Evolutionary conservation across 75 land plant genomes (phyloP), one percentile per base, ranked within the genome.

Genomic region (Sequoia sempervirens): DNA sequence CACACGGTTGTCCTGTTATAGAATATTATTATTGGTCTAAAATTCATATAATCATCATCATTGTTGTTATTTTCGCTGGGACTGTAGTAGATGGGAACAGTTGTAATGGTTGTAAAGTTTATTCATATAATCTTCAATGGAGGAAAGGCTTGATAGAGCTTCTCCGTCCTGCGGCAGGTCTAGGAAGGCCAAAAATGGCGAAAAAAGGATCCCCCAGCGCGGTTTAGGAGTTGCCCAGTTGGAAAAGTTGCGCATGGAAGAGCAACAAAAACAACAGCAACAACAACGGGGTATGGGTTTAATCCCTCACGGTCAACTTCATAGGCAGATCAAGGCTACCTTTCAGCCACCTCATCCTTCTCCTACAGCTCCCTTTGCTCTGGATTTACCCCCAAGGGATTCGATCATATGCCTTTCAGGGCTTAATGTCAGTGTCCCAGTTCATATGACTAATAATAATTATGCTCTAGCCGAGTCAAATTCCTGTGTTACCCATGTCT

Each of bases 201-300:
- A 61, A 72, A 89, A 89, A 38, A 89, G 84, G 89, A 82, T 81
- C 68, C 90, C 90, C 5, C 90, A 89, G 79, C 79, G 90, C 15
- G 90, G 90, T 12, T 84, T 89, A 40, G 90, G 90, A 34, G 90
- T 89, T 70, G 90, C 90, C 36, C 90, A 89, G 86, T 89, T 89
- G 43, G 90, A 89, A 84, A 89, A 89, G 75, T 82, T 89, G 32
- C 81, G 90, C 83, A 32, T 89, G 79, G 88, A 89, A 84, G 90
- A 89, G 53, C 90, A 89, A 78, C 34, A 64, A n/a, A 43, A 81
- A 32, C 53, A 43, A 43, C 46, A 43, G 6, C 66, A 53, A 46
- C 53, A 61, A n/a, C 45, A 83, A 72, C 80, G 75, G 9, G 23
- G 12, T 45, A 11, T 78, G 80, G 80, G 28, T 45, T 78, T 45